Percentiles rank a stretch among this genome's conserved stretches.
phyloP scores from a whole-genome alignment of 208 protist species.

The Acanthamoeba royreba region DNA sequence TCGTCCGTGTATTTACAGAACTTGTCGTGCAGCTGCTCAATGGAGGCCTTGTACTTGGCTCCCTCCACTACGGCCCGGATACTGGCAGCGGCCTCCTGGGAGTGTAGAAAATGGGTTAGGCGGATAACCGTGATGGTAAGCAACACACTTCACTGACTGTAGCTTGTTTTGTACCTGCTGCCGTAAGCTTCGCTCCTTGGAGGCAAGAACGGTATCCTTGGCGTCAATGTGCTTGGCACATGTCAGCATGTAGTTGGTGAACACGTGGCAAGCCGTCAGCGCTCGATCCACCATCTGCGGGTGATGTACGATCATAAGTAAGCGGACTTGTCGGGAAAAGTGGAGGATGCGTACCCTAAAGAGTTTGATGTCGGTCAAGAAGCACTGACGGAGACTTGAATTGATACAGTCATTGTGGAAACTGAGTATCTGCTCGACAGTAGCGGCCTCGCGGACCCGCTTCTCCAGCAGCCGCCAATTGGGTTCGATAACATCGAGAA shows the following conservation, averaged over 20 bases:
- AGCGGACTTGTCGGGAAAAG: background rate
- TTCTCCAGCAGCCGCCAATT: background rate
- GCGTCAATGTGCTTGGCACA: background rate
- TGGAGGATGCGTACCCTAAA: background rate
- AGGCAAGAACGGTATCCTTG: background rate
- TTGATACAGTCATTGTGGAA: conserved; percentile 21
- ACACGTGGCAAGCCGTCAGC: background rate
- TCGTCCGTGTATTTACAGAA: conserved; percentile 4
- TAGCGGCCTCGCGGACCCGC: background rate
- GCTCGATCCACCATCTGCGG: background rate
- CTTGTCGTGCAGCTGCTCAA: background rate
- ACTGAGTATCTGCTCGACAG: conserved; percentile 7
- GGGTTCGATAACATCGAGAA: background rate
- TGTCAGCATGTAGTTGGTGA: background rate
- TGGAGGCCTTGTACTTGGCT: background rate
- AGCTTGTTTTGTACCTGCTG: background rate
- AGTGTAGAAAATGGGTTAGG: too few relatives aligned
- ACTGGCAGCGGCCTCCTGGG: background rate
- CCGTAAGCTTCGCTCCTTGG: background rate
- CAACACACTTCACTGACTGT: background rate
- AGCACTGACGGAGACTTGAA: background rate
- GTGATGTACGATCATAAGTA: background rate
- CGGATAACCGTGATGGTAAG: background rate
- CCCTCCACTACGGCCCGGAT: background rate
- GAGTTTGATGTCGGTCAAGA: background rate